Evolutionary conservation across 129 eudicot species (phyloP).

Genomic region (Pittosporum tobira): DNA sequence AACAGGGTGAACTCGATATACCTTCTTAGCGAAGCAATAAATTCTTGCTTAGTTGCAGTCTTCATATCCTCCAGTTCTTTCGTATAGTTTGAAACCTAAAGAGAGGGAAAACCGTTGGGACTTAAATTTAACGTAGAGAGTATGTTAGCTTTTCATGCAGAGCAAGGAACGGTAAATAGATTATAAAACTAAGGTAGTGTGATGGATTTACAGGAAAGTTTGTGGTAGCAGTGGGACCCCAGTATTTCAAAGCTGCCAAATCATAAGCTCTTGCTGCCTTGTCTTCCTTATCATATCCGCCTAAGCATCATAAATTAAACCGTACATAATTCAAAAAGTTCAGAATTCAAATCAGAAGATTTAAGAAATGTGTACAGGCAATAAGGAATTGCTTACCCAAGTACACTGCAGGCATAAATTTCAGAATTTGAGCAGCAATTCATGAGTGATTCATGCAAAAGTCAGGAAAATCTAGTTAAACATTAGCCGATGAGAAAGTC

Average conservation of each 20-base stretch:
- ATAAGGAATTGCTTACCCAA: constrained; percentile 42
- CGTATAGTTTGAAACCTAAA: constrained; percentile 56
- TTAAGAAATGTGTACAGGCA: background rate
- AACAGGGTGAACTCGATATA: background rate
- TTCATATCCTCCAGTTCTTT: constrained; percentile 88
- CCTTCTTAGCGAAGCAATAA: constrained; percentile 92
- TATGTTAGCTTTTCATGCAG: background rate
- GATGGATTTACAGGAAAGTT: constrained; percentile 72
- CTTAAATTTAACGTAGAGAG: background rate
- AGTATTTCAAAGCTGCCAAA: constrained; percentile 85
- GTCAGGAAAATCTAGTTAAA: no score
- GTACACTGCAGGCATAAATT: constrained; percentile 41
- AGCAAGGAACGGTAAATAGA: background rate
- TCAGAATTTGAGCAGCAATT: constrained; percentile 11
- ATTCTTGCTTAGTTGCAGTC: constrained; percentile 71
- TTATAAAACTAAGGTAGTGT: background rate
- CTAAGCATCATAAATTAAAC: constrained; percentile 17
- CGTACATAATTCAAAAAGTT: background rate
- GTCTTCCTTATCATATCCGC: constrained; percentile 96
- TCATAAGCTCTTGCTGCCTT: constrained; percentile 93
- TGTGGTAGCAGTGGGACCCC: constrained; percentile 96
- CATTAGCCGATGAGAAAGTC: background rate
- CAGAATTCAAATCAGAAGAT: background rate
- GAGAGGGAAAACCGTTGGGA: background rate
- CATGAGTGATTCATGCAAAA: no score